Conservation (phyloP, 1,139 yeast genomes). For the Lodderomyces orthopsilosis region DNA sequence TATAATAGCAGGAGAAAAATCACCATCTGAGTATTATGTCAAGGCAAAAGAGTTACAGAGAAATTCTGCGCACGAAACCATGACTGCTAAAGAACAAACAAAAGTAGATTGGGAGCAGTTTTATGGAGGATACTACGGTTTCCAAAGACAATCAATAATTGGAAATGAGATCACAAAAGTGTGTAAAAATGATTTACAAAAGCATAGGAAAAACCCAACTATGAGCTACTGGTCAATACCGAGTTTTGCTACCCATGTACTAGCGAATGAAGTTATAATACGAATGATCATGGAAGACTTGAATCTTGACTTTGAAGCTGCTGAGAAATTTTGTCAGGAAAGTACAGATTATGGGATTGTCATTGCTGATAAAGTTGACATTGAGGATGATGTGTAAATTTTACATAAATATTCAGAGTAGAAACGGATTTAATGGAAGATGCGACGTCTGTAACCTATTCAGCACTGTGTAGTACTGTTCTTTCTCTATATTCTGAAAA, state of each 20-base stretch:
- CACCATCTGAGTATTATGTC: conserved; percentile 47
- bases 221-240: conserved; percentile 60
- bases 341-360: conserved; percentile 58
- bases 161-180: conserved; percentile 33
- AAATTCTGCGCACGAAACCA: conserved; percentile 38
- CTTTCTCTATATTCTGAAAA: too few relatives aligned
- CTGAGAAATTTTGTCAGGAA: conserved; percentile 42
- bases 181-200: conserved; percentile 18
- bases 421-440: too few relatives aligned
- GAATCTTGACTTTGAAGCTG: conserved; percentile 32
- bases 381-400: conserved; percentile 25
- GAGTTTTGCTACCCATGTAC: conserved; percentile 54
- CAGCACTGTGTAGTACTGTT: too few relatives aligned
- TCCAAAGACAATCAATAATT: conserved; percentile 52
- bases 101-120: conserved; percentile 45
- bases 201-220: conserved; percentile 35
- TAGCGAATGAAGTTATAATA: conserved; percentile 62
- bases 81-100: conserved; percentile 49
- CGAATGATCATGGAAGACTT: conserved; percentile 51
- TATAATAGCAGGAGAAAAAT: conserved; percentile 40
- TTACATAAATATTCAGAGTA: too few relatives aligned
- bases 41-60: conserved; percentile 41
- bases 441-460: too few relatives aligned
- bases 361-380: conserved; percentile 40
- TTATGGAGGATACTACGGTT: conserved; percentile 64